Percentiles rank a stretch among this genome's conserved stretches.
Evolutionary conservation across 345 rosid genomes (phyloP).

Genomic region (Physaria fendleri): DNA sequence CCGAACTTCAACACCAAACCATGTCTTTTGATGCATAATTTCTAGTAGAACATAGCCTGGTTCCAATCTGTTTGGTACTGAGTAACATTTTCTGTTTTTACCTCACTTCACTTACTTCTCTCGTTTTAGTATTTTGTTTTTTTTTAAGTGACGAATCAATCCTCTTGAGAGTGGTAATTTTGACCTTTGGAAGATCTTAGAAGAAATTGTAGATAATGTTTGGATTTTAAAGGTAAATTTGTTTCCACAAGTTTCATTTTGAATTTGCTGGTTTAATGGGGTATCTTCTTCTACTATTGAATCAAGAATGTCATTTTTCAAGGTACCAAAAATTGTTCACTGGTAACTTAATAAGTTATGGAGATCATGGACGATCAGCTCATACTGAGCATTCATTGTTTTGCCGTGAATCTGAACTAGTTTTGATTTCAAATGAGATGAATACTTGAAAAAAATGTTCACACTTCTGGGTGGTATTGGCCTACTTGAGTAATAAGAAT

Average conservation of each 20-base stretch:
- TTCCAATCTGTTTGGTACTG: no score
- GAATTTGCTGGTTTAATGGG: not conserved
- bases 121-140: no score
- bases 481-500: not conserved
- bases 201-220: slow-evolving; percentile 28
- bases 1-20: no score
- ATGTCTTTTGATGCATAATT: no score
- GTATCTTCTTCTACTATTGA: not conserved
- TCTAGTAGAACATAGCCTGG: no score
- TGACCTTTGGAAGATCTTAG: slow-evolving; percentile 28
- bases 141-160: no score
- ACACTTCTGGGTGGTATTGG: not conserved
- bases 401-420: not conserved
- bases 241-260: not conserved
- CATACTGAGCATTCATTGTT: not conserved
- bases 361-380: not conserved
- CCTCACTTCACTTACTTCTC: no score
- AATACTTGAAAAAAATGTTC: not conserved
- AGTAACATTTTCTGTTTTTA: no score
- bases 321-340: not conserved
- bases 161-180: not conserved
- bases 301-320: not conserved
- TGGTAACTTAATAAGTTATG: not conserved
- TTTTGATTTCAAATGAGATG: not conserved
- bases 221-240: slow-evolving; percentile 32